Percentiles rank a stretch among this genome's conserved stretches.
phyloP scores from a whole-genome alignment of 2,329 filamentous ascomycete genomes.

The Aschersonia sp. region DNA sequence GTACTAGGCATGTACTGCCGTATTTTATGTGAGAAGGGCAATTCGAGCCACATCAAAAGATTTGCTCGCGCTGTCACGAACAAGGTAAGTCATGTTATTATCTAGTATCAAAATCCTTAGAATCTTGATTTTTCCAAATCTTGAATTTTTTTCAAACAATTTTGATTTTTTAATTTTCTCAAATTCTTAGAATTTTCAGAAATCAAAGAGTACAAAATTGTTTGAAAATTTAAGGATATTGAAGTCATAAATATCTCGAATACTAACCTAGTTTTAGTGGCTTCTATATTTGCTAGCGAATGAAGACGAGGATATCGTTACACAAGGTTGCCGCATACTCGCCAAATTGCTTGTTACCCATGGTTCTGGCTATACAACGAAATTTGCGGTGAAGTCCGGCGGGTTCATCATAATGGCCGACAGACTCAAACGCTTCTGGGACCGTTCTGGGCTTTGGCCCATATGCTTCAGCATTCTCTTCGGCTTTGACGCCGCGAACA shows the following conservation, averaged over 20 bases:
- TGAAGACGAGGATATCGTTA: constrained; percentile 67
- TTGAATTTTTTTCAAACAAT: too few relatives aligned
- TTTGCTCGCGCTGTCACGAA: constrained; percentile 93
- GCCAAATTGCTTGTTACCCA: constrained; percentile 72
- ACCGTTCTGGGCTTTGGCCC: constrained; percentile 69
- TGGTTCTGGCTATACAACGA: constrained; percentile 65
- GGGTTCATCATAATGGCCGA: constrained; percentile 79
- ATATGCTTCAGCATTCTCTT: constrained; percentile 83
- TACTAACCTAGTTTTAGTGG: constrained; percentile 41
- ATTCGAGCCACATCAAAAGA: constrained; percentile 57
- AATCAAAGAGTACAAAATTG: too few relatives aligned
- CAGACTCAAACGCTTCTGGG: constrained; percentile 78
- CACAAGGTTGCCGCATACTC: constrained; percentile 69
- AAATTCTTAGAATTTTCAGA: too few relatives aligned
- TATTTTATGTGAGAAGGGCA: constrained; percentile 61
- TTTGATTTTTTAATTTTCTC: too few relatives aligned
- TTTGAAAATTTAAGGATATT: too few relatives aligned
- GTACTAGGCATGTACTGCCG: constrained; percentile 66
- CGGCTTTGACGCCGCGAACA: constrained; percentile 60
- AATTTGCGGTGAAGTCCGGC: constrained; percentile 70
- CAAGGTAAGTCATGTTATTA: constrained; percentile 42
- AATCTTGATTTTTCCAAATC: too few relatives aligned
- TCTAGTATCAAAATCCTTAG: too few relatives aligned
- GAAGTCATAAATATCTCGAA: too few relatives aligned
- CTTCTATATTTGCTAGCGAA: constrained; percentile 82